Evolutionary conservation across 2,329 filamentous ascomycete species (phyloP), one percentile per base, ranked within the genome.

Genomic region (Aaosphaeria pasadenensis): DNA sequence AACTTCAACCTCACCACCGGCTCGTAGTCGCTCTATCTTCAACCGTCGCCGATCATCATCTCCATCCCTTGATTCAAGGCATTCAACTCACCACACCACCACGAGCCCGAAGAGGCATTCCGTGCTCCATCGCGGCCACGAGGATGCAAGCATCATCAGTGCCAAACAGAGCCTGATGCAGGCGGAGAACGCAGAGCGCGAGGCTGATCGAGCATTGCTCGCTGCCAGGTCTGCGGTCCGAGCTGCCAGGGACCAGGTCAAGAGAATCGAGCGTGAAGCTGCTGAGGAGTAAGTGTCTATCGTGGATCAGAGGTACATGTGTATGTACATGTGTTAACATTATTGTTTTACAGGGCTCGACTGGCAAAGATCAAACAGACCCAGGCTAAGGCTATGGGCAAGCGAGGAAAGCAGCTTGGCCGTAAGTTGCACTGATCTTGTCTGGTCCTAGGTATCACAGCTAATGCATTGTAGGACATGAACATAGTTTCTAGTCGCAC

Each of bases 381-480:
- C 45, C 81, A 87, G 60, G 85, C 84, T 1, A 77, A 75, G 57
- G 80, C 82, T 59, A 78, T 88, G 30, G 83, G 81, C 5, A 87
- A 86, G 80, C 76, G 84, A 45, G 84, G 82, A n/a, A 83, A 84
- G 68, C 77, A 80, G n/a, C 78, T 88, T 49, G 85, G 85, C 47
- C 81, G 84, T 86, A 75, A 73, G 81, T 83, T 9, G 33, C 33
- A 36, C 33, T 36, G 9, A 9, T 36, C 17, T 24, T 24, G 17
- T 24, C 17, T 24, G 17, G 2, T 24, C 17, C 17, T 24, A 24
- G 17, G 17, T 24, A 24, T 24, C 17, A 24, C 17, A 24, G 17
- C 17, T 24, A 24, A 24, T 2, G 17, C 17, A 24, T 24, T 24
- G 17, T 24, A 24, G 17, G 17, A 24, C 17, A 24, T 24, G 17